Percentiles rank a stretch among this genome's conserved stretches.
These are phyloP conservation scores for Basidiobolus meristosporus DNA, from an alignment of 371 early-diverging fungal genomes.

Conservation along the genomic window DNA sequence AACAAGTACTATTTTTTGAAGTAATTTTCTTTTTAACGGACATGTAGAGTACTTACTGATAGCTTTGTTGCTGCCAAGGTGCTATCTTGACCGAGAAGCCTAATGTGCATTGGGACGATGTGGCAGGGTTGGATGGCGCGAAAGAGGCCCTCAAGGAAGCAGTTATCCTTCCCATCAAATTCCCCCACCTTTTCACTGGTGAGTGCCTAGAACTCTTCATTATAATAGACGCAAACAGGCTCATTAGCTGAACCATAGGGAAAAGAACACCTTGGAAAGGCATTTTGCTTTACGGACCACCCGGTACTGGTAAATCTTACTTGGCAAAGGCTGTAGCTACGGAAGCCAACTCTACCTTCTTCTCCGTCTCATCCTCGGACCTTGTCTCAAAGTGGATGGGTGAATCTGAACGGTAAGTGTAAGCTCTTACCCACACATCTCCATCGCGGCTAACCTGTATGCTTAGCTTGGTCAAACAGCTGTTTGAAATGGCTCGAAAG, in stretches of 20 bases:
- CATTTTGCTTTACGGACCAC: constrained; percentile 95
- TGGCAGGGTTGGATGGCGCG: constrained; percentile 95
- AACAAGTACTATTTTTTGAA: constrained; percentile 17
- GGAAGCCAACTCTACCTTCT: constrained; percentile 88
- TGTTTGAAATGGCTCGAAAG: constrained; percentile 88
- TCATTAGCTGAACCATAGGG: constrained; percentile 14
- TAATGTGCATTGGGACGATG: constrained; percentile 90
- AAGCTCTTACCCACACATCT: background rate
- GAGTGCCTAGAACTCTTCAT: background rate
- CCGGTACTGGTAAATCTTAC: constrained; percentile 96
- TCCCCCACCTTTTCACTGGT: constrained; percentile 90
- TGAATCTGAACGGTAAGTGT: constrained; percentile 67
- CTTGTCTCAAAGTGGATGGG: constrained; percentile 97
- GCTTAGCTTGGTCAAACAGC: constrained; percentile 67
- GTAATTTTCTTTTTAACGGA: background rate
- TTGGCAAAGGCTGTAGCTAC: constrained; percentile 96
- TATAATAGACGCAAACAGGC: background rate
- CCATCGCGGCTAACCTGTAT: background rate
- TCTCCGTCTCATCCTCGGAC: constrained; percentile 88
- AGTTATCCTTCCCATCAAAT: constrained; percentile 93
- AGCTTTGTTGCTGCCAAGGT: constrained; percentile 12
- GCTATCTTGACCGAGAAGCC: constrained; percentile 90
- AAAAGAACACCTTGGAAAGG: constrained; percentile 94
- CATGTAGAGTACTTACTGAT: background rate
- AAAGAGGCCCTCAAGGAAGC: constrained; percentile 98